phyloP scores from a whole-genome alignment of 2,329 filamentous ascomycete genomes.

The Fusarium sp. region DNA sequence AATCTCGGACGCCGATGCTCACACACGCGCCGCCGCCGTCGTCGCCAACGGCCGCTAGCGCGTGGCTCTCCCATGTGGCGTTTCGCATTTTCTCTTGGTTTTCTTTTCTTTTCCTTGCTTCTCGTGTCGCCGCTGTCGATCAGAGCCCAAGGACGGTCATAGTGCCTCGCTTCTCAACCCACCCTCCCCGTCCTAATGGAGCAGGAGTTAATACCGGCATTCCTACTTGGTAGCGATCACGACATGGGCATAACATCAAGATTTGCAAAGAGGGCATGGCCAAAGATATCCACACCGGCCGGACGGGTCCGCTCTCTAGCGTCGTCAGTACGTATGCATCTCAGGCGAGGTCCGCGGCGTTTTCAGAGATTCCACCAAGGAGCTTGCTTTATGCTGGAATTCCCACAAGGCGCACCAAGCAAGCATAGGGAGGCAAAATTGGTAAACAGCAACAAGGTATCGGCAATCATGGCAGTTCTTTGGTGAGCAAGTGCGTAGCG shows the following conservation, averaged over 20 bases:
- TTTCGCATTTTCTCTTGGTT: constrained; percentile 27
- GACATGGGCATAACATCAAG: not conserved
- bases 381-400: not conserved
- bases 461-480: not conserved
- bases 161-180: constrained; percentile 4
- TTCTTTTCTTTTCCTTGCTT: constrained; percentile 3
- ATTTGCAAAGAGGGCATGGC: not conserved
- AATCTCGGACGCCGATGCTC: constrained; percentile 35
- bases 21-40: constrained; percentile 17
- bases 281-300: not conserved
- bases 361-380: not conserved
- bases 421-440: not conserved
- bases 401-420: not conserved
- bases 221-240: not conserved
- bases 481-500: not conserved
- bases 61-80: constrained; percentile 36
- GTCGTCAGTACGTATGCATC: not conserved
- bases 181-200: constrained; percentile 19
- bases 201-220: not conserved
- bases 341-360: not conserved
- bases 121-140: constrained; percentile 20
- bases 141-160: constrained; percentile 12
- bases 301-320: constrained; percentile 11
- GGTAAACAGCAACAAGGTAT: not conserved
- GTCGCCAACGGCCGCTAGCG: constrained; percentile 45